These are phyloP conservation scores for Selaginella moellendorffii DNA, from an alignment of 75 land plant species.

Conservation along the genomic window DNA sequence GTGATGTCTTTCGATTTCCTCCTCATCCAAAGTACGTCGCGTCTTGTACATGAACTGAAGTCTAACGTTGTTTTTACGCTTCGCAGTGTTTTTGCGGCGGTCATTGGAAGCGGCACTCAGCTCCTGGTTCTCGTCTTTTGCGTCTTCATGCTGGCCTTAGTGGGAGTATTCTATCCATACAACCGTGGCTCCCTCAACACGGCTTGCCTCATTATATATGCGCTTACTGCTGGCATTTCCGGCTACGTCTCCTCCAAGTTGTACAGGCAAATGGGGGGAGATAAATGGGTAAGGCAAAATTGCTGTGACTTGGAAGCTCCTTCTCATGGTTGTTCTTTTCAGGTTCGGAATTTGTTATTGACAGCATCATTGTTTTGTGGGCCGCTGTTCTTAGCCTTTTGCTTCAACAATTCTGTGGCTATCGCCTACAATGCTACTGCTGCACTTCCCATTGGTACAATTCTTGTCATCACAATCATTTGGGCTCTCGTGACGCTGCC, in stretches of 20 bases:
- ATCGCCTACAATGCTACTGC: slow-evolving; percentile 38
- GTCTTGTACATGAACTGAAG: neutral
- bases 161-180: slow-evolving; percentile 61
- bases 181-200: slow-evolving; percentile 46
- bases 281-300: slow-evolving; percentile 38
- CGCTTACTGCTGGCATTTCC: slow-evolving; percentile 51
- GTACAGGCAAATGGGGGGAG: slow-evolving; percentile 37
- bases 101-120: slow-evolving; percentile 55
- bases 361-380: slow-evolving; percentile 37
- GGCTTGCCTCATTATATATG: slow-evolving; percentile 38
- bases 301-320: neutral
- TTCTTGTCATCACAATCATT: slow-evolving; percentile 33
- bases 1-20: slow-evolving; percentile 75
- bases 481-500: slow-evolving; percentile 32
- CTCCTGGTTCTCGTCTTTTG: slow-evolving; percentile 32
- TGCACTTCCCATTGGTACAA: slow-evolving; percentile 66
- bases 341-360: slow-evolving; percentile 38
- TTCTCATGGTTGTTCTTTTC: slow-evolving; percentile 12
- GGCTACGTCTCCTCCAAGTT: slow-evolving; percentile 44
- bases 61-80: neutral
- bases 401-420: slow-evolving; percentile 43
- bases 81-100: slow-evolving; percentile 36
- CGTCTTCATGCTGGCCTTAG: slow-evolving; percentile 40
- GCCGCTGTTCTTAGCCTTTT: slow-evolving; percentile 34
- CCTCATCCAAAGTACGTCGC: slow-evolving; percentile 22